Evolutionary conservation across 164 flowering plant species (phyloP), one percentile per base, ranked within the genome.

Genomic region (Berberis vulgaris): DNA sequence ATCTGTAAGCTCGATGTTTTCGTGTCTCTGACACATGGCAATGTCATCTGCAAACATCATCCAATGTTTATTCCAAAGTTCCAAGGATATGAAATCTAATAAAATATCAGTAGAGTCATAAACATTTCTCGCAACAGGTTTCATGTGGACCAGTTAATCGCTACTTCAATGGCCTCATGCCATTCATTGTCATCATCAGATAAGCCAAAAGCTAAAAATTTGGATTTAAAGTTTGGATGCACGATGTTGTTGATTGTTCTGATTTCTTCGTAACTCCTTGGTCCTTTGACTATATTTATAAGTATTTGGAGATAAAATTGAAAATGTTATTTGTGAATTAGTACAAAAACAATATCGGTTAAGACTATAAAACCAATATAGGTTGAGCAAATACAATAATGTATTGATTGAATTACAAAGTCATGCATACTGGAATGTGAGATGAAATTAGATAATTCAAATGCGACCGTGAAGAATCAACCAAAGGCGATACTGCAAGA

Each of bases 241-340:
- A 41, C 1, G 3, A 53, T 13, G 3, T 1, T 41, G 9, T 57
- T 9, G 3, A 40, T 2, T 6, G 2, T 41, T 41, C 43, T 6
- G 41, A 40, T 57, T 2, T 57, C 60, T 41, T 57, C 60, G 41
- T 57, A 57, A 6, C 11, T 40, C 6, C 9, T 9, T 3, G 60
- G 60, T 40, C 60, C 60, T 41, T 57, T 57, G 43, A 57, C 60
- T 7, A 57, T 40, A 41, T 57, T 57, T 3, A 57, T 43, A 40
- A 57, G 44, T 39, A 57, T 40, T 6, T 11, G 4, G 5, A 57
- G 12, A 41, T 41, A 57, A 39, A 6, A 57, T 13, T 9, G 50
- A 4, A n/a, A 26, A 26, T 26, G 26, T 26, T 26, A 26, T 26
- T 26, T 26, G 26, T 26, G 26, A 26, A 26, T 26, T 26, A 26